Evolutionary conservation across 768 basidiomycete genomes (phyloP), one percentile per base, ranked within the genome.

Genomic region (Phaffia tasmanica): DNA sequence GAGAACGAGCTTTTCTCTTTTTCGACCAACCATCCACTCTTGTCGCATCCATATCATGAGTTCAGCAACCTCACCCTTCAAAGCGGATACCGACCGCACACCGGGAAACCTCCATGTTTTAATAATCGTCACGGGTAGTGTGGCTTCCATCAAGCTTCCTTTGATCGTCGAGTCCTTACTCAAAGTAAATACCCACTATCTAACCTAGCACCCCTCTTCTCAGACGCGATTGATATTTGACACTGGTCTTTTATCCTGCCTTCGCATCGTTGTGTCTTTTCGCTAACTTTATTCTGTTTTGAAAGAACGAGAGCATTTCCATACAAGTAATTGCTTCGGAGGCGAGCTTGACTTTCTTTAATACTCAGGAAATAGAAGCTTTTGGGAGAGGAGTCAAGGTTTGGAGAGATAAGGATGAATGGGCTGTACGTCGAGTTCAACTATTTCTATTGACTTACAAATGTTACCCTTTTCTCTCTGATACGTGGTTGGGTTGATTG

Each of bases 331-430:
- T 89, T 4, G 81, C 91, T 0, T 94, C 91, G 1, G 84, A 85
- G 68, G 74, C 83, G 0, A 86, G 89, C 0, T 78, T 92, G 11
- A 81, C 82, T 5, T 97, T 98, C 78, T 97, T 83, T 77, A 77
- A 82, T 59, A 76, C 78, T 29, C 74, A 77, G 6, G 81, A 83
- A 23, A 75, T 90, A 11, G 78, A 79, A 51, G 73, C 76, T 4
- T 42, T 53, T 5, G 60, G 60, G 71, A 53, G 66, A 72, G 85
- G 85, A 0, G 81, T 83, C 14, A 79, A 80, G 58, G 84, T 94
- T 14, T 98, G 93, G 93, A 83, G 80, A 1, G 90, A 98, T 75
- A 83, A 83, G 60, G 91, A 97, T 73, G 94, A 98, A 77, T 97
- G 94, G 93, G 80, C 80, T 54, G 53, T n/a, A 54, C 53, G 27